Evolutionary conservation across 306 rosid genomes (phyloP).

Genomic region (Spatholobus suberectus): DNA sequence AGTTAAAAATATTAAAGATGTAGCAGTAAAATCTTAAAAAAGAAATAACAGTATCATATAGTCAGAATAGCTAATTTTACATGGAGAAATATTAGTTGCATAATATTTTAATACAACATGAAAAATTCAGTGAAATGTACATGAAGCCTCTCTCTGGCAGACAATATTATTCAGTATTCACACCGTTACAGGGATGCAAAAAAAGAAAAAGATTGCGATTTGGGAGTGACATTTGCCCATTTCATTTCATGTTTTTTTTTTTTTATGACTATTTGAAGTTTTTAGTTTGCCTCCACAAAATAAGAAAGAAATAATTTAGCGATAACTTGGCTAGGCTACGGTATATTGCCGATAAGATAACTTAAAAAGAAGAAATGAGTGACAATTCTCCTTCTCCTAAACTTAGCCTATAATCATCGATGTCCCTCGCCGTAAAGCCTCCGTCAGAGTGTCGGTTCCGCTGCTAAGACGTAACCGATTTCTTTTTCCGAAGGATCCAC

Average conservation of each 20-base stretch:
- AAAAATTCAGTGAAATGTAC: too few relatives aligned
- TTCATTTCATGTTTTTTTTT: neutral
- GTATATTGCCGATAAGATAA: neutral
- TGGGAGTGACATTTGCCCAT: neutral
- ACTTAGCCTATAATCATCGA: too few relatives aligned
- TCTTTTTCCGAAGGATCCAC: neutral
- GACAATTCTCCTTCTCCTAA: conserved; percentile 25
- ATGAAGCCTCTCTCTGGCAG: too few relatives aligned
- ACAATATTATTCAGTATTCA: too few relatives aligned
- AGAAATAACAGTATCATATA: too few relatives aligned
- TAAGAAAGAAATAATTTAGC: neutral
- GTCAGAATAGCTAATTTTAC: too few relatives aligned
- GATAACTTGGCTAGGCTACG: neutral
- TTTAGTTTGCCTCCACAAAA: conserved; percentile 1
- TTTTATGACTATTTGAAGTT: too few relatives aligned
- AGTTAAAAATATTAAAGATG: too few relatives aligned
- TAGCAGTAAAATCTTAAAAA: too few relatives aligned
- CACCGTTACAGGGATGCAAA: too few relatives aligned
- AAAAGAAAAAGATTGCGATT: neutral
- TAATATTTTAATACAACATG: too few relatives aligned
- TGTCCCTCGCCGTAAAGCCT: neutral
- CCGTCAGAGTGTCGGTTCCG: conserved; percentile 49
- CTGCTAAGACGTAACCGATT: conserved; percentile 7
- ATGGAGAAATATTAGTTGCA: too few relatives aligned
- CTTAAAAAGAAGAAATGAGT: neutral